Evolutionary conservation across 1,284 basidiomycete species (phyloP).

Genomic region (Rhodotorula glutinis): DNA sequence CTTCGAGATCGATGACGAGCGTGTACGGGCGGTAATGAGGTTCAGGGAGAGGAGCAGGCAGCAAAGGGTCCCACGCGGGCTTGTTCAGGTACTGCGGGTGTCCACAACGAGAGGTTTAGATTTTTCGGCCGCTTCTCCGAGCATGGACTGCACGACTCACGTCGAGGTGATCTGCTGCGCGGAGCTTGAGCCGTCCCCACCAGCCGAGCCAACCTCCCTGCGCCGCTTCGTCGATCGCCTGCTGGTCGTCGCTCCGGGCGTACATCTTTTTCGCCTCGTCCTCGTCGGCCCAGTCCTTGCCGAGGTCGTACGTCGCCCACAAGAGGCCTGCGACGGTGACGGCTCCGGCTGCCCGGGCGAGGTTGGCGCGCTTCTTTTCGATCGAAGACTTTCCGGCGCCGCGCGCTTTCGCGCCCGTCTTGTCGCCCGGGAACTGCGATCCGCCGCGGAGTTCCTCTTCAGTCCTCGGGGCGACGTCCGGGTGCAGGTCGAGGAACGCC

Average conservation of each 20-base stretch:
- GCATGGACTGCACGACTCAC: conserved; percentile 25
- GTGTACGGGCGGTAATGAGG: conserved; percentile 89
- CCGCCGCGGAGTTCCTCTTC: conserved; percentile 18
- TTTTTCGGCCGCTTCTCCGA: fast-evolving
- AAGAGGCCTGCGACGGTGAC: conserved; percentile 39
- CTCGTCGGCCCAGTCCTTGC: conserved; percentile 47
- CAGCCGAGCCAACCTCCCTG: conserved; percentile 26
- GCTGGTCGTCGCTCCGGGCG: conserved; percentile 36
- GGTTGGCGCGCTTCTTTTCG: conserved; percentile 46
- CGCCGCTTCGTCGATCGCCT: conserved; percentile 32
- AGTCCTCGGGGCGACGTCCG: conserved; percentile 40
- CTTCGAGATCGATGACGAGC: conserved; percentile 85
- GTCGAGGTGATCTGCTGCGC: conserved; percentile 44
- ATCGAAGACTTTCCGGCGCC: conserved; percentile 46
- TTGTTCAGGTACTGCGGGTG: conserved; percentile 73
- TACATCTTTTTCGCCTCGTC: conserved; percentile 42
- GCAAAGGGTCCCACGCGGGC: conserved; percentile 84
- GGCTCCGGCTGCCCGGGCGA: conserved; percentile 39
- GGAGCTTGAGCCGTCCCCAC: conserved; percentile 34
- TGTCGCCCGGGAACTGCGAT: conserved; percentile 31
- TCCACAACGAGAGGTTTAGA: neutral
- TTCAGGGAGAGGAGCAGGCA: conserved; percentile 80
- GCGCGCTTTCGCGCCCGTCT: conserved; percentile 46
- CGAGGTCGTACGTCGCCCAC: conserved; percentile 43
- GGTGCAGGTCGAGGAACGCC: conserved; percentile 41